These are phyloP conservation scores for Fraxinus ornus DNA, from an alignment of 305 asterid genomes.

Conservation along the genomic window DNA sequence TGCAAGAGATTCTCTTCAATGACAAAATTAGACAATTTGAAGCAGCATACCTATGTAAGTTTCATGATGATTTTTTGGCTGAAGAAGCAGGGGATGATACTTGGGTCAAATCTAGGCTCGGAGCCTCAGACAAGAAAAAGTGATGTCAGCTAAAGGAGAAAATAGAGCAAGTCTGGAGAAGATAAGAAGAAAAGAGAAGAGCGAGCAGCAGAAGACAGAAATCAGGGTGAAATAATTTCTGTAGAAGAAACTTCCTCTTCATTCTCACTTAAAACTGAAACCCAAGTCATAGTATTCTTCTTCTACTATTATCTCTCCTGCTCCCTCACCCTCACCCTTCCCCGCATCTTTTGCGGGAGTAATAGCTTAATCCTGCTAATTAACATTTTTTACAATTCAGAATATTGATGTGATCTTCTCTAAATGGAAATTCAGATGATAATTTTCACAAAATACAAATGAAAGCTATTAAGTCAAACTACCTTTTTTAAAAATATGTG, in stretches of 20 bases:
- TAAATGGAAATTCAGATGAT: neutral
- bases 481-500: neutral
- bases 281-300: neutral
- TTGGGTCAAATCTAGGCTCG: neutral
- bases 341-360: neutral
- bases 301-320: neutral
- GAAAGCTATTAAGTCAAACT: neutral
- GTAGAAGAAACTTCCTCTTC: neutral
- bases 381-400: neutral
- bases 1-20: neutral
- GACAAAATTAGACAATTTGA: neutral
- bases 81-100: neutral
- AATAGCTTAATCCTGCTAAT: neutral
- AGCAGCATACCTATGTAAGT: neutral
- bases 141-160: neutral
- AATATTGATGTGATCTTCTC: neutral
- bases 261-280: neutral
- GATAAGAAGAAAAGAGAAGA: neutral
- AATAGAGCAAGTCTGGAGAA: neutral
- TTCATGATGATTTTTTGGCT: neutral
- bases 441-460: neutral
- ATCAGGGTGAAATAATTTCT: neutral
- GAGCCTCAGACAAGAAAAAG: neutral
- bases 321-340: neutral
- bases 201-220: neutral